Base-by-base conservation (phyloP, 2,329 filamentous ascomycete genomes). In the Exophiala spinifera region DNA sequence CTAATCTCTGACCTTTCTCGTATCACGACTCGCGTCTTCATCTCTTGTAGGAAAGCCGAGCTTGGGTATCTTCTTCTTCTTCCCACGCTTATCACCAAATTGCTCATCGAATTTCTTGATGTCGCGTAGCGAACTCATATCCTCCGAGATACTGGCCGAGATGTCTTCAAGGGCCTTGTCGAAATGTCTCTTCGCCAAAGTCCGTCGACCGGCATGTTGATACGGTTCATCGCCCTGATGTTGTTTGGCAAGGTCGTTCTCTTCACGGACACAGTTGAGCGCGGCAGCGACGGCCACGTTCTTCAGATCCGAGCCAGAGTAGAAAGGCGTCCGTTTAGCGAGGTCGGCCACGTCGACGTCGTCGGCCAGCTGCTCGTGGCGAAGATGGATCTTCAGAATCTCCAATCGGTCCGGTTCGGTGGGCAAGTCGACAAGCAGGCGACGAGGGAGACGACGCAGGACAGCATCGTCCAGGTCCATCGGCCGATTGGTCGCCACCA, bases 41-140 rank as follows among this genome's bases (percentile, higher is more conserved):
- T 59, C 62, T 2, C 70, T 70, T 17, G 70, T 69, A 45, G 66
- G 69, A 63, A 82, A 82, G 3, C 80, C 80, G 69, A 76, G 79
- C 1, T 74, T 73, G 8, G 69, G 62, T 21, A 70, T 83, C 70
- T 81, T 84, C 67, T 81, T 83, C 66, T 82, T 80, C 63, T 82
- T 81, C 1, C 80, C 82, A 66, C 83, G 86, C 33, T 86, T 81
- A 67, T 96, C 91, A 21, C 94, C 92, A 69, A 91, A 99, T 69
- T 92, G 88, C 73, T 96, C 89, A 68, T 99, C 94, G 67, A 97
- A 99, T 72, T 95, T 95, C 64, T 89, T 82, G 65, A 99, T 96
- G 11, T 89, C 88, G 61, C 84, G 83, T 59, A 99, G 76, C 28
- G 84, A 89, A 46, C 83, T 79, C 92, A 96, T 97, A 66, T 99